phyloP scores from a whole-genome alignment of 768 basidiomycete species.

The Termitomyces sp. region DNA sequence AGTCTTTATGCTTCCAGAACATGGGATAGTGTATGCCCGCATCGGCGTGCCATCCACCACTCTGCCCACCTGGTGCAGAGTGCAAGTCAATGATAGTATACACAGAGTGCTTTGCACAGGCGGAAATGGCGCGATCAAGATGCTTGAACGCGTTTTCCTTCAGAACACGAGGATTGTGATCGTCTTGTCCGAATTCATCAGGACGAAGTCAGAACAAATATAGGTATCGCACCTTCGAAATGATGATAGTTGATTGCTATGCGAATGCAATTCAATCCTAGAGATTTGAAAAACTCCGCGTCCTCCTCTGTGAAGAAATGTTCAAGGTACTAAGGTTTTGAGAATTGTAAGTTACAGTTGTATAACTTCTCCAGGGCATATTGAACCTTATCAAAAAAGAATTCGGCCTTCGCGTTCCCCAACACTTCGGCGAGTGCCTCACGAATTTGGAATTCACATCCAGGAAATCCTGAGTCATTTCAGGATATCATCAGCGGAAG shows the following conservation, averaged over 20 bases:
- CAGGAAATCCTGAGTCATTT: conserved; percentile 56
- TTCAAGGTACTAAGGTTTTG: conserved; percentile 60
- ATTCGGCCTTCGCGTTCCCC: conserved; percentile 60
- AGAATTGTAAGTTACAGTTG: not conserved
- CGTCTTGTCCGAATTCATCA: conserved; percentile 31
- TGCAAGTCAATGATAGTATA: conserved; percentile 81
- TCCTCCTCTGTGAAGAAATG: conserved; percentile 77
- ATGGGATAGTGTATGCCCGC: conserved; percentile 62
- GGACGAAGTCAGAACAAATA: not conserved
- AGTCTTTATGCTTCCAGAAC: conserved; percentile 81
- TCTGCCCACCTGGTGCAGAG: conserved; percentile 69
- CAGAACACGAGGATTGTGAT: conserved; percentile 73
- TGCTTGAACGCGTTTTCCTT: conserved; percentile 75
- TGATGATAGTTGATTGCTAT: conserved; percentile 70
- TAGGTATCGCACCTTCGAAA: conserved; percentile 46
- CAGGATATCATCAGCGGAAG: not conserved
- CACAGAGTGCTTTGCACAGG: conserved; percentile 71
- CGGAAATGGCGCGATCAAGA: conserved; percentile 70
- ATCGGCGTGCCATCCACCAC: conserved; percentile 77
- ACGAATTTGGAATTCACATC: conserved; percentile 76
- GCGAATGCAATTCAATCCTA: conserved; percentile 78
- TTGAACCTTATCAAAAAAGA: conserved; percentile 78
- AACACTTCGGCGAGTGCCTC: conserved; percentile 60
- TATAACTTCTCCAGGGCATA: not conserved
- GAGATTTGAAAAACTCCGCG: conserved; percentile 68